Conservation (phyloP, 176 grass and related monocot species). For the Carex kokanica region DNA sequence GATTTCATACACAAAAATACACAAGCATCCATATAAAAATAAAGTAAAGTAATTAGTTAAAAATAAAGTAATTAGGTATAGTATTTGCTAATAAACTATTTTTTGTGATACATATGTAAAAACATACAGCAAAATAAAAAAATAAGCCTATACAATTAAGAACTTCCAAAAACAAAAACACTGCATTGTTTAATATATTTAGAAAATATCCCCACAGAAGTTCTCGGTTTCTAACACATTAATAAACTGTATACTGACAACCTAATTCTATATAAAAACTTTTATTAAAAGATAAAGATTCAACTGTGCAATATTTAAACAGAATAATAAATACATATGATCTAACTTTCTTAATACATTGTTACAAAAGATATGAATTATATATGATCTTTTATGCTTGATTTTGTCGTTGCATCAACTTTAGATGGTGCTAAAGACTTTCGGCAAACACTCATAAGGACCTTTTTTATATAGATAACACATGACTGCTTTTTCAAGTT, state of each 20-base stretch:
- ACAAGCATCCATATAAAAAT: not conserved
- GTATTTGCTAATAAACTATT: not conserved
- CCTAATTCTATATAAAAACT: not conserved
- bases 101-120: not conserved
- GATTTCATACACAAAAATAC: not conserved
- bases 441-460: no score
- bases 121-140: not conserved
- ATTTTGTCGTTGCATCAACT: not conserved
- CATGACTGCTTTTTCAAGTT: conserved; percentile 2
- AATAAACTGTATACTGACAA: not conserved
- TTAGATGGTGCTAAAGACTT: not conserved
- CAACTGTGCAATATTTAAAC: not conserved
- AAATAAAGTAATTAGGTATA: not conserved
- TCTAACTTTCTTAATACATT: not conserved
- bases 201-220: not conserved
- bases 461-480: conserved; percentile 1
- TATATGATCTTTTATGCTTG: not conserved
- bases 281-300: not conserved
- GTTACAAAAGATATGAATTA: not conserved
- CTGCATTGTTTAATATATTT: not conserved
- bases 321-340: not conserved
- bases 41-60: not conserved
- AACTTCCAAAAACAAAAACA: not conserved
- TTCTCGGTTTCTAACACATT: not conserved
- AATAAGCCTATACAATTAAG: not conserved